Percentiles rank a stretch among this genome's conserved stretches.
phyloP scores from a whole-genome alignment of 345 rosid species.

The Isatis tinctoria region DNA sequence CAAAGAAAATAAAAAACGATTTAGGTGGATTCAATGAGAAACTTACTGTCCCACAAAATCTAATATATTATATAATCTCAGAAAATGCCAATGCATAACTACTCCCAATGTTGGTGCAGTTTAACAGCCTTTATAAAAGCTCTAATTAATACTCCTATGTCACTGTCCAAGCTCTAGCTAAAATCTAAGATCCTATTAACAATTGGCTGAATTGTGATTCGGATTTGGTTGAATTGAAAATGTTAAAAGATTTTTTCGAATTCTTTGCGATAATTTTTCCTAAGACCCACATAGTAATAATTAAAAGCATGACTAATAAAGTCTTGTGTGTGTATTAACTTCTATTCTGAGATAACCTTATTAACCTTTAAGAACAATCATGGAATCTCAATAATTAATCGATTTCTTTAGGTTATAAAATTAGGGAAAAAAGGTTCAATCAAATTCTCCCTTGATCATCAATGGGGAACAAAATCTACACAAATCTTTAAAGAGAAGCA shows the following conservation, averaged over 20 bases:
- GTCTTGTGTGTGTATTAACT: background rate
- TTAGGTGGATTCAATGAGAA: conserved; percentile 1
- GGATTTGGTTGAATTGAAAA: background rate
- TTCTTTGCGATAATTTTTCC: conserved; percentile 1
- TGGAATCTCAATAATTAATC: conserved; percentile 25
- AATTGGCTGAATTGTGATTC: background rate
- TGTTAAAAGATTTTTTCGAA: background rate
- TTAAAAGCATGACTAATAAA: background rate
- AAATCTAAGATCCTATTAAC: background rate
- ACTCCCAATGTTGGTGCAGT: background rate
- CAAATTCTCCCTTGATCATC: conserved; percentile 15
- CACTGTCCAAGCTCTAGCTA: conserved; percentile 21
- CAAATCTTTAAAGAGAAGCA: conserved; percentile 30
- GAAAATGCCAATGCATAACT: background rate
- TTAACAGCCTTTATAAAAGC: conserved; percentile 1
- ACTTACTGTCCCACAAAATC: conserved; percentile 6
- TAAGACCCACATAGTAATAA: conserved; percentile 7
- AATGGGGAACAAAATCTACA: conserved; percentile 31
- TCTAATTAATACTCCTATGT: background rate
- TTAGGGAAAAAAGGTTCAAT: background rate
- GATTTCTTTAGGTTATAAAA: conserved; percentile 29
- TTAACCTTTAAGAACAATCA: conserved; percentile 20
- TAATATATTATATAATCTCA: background rate
- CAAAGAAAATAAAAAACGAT: background rate
- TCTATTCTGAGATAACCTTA: conserved; percentile 26